Evolutionary conservation across 2,329 filamentous ascomycete genomes (phyloP).

Genomic region (Biscogniauxia sp.): DNA sequence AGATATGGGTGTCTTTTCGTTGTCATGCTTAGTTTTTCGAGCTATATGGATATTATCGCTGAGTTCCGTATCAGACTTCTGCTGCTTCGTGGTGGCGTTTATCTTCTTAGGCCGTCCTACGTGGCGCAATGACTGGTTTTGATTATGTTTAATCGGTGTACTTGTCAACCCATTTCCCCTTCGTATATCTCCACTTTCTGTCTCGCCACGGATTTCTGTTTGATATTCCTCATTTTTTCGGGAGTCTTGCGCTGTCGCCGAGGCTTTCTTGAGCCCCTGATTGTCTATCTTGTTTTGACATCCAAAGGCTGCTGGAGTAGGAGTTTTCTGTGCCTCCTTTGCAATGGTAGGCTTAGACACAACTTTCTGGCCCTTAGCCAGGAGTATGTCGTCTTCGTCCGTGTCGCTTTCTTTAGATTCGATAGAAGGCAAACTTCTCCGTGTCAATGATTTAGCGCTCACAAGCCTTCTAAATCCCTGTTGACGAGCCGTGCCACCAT

Average conservation of each 20-base stretch:
- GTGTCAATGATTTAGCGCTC: constrained; percentile 17
- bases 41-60: not conserved
- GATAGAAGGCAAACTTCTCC: constrained; percentile 4
- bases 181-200: too few species aligned
- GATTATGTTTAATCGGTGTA: not conserved
- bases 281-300: not conserved
- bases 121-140: not conserved
- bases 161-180: not conserved
- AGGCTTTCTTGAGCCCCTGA: not conserved
- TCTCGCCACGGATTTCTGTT: not conserved
- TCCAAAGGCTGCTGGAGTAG: not conserved
- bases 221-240: not conserved
- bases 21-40: not conserved
- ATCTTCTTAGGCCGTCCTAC: not conserved
- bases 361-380: constrained; percentile 12
- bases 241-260: not conserved
- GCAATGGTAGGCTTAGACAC: not conserved
- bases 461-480: constrained; percentile 13
- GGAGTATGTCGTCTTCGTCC: constrained; percentile 28
- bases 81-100: not conserved
- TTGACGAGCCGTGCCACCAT: constrained; percentile 6
- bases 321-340: constrained; percentile 6
- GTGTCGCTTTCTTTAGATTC: constrained; percentile 10
- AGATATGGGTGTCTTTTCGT: not conserved
- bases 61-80: not conserved